A percentile compares a stretch with the other conserved stretches of the same genome.
phyloP scores from a whole-genome alignment of 495 filamentous ascomycete genomes.

The Cryomyces antarcticus region DNA sequence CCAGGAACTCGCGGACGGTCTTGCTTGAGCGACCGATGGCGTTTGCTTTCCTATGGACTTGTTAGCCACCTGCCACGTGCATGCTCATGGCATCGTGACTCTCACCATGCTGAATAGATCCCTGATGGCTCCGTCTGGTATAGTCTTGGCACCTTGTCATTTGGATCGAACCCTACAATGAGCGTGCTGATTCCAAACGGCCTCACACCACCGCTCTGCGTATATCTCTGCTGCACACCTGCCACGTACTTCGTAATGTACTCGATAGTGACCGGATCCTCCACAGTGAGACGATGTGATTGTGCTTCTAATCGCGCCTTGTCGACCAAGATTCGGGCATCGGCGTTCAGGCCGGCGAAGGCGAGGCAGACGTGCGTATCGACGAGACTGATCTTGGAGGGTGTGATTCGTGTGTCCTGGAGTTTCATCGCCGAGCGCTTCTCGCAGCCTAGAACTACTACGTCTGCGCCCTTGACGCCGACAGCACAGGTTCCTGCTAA shows the following conservation, averaged over 20 bases:
- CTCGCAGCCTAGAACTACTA: constrained; percentile 93
- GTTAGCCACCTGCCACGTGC: neutral
- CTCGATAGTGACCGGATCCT: constrained; percentile 92
- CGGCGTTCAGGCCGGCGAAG: constrained; percentile 91
- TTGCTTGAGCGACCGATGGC: constrained; percentile 96
- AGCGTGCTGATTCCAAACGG: constrained; percentile 96
- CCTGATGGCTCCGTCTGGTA: constrained; percentile 97
- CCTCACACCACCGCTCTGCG: constrained; percentile 89
- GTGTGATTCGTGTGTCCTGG: constrained; percentile 96
- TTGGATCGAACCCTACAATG: constrained; percentile 90
- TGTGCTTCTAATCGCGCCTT: constrained; percentile 93
- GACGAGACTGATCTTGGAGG: constrained; percentile 87
- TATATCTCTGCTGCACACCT: constrained; percentile 94
- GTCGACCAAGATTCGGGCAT: constrained; percentile 92
- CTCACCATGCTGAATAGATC: constrained; percentile 94
- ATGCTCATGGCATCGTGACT: neutral
- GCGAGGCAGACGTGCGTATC: constrained; percentile 93
- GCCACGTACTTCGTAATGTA: constrained; percentile 99
- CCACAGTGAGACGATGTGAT: constrained; percentile 92
- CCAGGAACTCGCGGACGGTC: constrained; percentile 93
- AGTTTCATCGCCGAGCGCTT: constrained; percentile 98
- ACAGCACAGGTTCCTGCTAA: constrained; percentile 85
- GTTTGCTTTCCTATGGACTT: constrained; percentile 76
- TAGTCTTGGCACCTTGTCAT: constrained; percentile 62
- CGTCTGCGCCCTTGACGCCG: constrained; percentile 83